Conservation (phyloP, 805 yeast genomes). For the Priceomyces castillae region DNA sequence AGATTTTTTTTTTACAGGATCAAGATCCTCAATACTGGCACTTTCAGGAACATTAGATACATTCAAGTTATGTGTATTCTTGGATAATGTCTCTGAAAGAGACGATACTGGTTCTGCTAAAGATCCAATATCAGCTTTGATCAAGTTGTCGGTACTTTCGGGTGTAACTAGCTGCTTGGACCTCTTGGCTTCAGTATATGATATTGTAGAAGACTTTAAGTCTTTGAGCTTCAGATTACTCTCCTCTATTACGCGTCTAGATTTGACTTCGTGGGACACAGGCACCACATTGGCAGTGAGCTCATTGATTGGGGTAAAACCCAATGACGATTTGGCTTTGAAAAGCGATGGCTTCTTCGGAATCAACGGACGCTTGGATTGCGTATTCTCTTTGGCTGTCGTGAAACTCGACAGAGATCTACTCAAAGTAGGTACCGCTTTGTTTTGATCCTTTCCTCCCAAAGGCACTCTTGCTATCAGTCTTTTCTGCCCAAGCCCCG, state of each 20-base stretch:
- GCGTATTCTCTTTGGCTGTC: slow-evolving; percentile 1
- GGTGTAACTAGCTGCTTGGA: slow-evolving; percentile 1
- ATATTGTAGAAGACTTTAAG: neutral
- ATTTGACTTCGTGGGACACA: neutral
- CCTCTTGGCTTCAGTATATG: neutral
- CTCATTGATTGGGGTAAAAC: slow-evolving; percentile 23
- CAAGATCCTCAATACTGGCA: slow-evolving; percentile 17
- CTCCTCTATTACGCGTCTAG: neutral
- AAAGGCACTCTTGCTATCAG: slow-evolving; percentile 29
- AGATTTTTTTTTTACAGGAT: slow-evolving; percentile 26
- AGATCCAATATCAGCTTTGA: slow-evolving; percentile 12
- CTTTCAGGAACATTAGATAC: slow-evolving; percentile 15
- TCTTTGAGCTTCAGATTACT: neutral
- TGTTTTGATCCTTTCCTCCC: slow-evolving; percentile 40
- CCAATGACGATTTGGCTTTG: slow-evolving; percentile 38
- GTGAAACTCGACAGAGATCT: slow-evolving; percentile 25
- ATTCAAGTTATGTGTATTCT: slow-evolving; percentile 8
- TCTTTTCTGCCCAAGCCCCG: slow-evolving; percentile 1
- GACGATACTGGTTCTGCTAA: neutral
- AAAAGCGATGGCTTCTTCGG: slow-evolving; percentile 24
- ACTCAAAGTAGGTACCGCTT: slow-evolving; percentile 23
- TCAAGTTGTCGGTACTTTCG: slow-evolving; percentile 24
- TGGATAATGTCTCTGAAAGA: slow-evolving; percentile 6
- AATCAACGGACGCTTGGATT: slow-evolving; percentile 6
- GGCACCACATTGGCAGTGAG: neutral